phyloP scores from a whole-genome alignment of 202 grass and related monocot species.

The Setaria viridis region DNA sequence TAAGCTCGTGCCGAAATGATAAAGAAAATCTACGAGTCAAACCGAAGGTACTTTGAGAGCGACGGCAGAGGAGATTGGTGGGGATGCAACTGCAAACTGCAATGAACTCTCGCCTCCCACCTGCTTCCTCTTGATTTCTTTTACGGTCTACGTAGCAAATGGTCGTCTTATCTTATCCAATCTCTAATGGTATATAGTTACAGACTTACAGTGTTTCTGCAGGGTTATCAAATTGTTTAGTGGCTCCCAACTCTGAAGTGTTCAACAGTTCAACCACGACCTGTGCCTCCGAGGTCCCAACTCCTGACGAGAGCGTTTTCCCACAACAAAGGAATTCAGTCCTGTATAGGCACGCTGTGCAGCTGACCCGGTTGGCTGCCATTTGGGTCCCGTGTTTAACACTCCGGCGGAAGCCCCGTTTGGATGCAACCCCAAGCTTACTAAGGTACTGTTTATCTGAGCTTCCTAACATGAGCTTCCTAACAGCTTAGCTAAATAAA shows the following conservation, averaged over 20 bases:
- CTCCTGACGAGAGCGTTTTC: not conserved
- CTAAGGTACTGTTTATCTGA: too few relatives aligned
- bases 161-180: constrained; percentile 28
- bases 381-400: not conserved
- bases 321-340: not conserved
- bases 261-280: not conserved
- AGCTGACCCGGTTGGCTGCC: not conserved
- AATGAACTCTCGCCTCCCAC: not conserved
- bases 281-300: not conserved
- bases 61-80: constrained; percentile 33
- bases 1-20: not conserved
- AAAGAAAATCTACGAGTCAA: constrained; percentile 41
- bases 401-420: not conserved
- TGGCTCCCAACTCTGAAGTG: not conserved
- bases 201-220: not conserved
- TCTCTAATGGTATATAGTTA: not conserved
- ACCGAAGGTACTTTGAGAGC: constrained; percentile 31
- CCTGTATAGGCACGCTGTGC: not conserved
- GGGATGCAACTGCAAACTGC: constrained; percentile 3
- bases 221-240: not conserved
- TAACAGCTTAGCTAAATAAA: too few relatives aligned
- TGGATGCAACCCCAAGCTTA: too few relatives aligned
- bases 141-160: not conserved
- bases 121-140: constrained; percentile 1
- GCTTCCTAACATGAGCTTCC: too few relatives aligned